These are phyloP conservation scores for Chlorella sorokiniana DNA, from an alignment of 139 green algal species.

Conservation along the genomic window DNA sequence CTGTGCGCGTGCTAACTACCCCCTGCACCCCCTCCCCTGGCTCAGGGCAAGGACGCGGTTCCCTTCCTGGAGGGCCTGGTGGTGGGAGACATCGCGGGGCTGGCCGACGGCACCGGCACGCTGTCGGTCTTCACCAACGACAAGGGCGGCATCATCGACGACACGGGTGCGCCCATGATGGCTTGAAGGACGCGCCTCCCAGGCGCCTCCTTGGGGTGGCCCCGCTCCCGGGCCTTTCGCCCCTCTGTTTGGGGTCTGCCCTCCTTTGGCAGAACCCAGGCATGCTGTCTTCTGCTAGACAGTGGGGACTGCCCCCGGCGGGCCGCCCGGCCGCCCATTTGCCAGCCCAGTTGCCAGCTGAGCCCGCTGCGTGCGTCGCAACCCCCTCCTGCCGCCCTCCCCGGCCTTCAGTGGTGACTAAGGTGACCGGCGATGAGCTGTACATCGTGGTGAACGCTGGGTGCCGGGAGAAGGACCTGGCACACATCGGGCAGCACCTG, in stretches of 20 bases:
- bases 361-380: background rate
- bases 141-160: conserved; percentile 98
- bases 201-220: too few relatives aligned
- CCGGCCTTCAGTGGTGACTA: conserved; percentile 51
- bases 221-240: too few relatives aligned
- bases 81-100: conserved; percentile 87
- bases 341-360: background rate
- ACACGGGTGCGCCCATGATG: conserved; percentile 72
- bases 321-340: background rate
- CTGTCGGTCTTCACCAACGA: conserved; percentile 97
- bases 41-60: conserved; percentile 94
- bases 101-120: conserved; percentile 84
- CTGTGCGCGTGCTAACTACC: background rate
- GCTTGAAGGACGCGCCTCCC: background rate
- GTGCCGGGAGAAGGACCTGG: conserved; percentile 96
- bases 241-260: too few relatives aligned
- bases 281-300: background rate
- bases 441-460: conserved; percentile 98
- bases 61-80: conserved; percentile 91
- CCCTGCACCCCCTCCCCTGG: background rate
- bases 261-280: too few relatives aligned
- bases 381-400: too few relatives aligned
- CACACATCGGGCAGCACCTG: conserved; percentile 88
- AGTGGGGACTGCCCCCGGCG: too few relatives aligned
- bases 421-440: conserved; percentile 74